Evolutionary conservation across 2,329 filamentous ascomycete genomes (phyloP).

Genomic region (Aspergillus eucalypticola): DNA sequence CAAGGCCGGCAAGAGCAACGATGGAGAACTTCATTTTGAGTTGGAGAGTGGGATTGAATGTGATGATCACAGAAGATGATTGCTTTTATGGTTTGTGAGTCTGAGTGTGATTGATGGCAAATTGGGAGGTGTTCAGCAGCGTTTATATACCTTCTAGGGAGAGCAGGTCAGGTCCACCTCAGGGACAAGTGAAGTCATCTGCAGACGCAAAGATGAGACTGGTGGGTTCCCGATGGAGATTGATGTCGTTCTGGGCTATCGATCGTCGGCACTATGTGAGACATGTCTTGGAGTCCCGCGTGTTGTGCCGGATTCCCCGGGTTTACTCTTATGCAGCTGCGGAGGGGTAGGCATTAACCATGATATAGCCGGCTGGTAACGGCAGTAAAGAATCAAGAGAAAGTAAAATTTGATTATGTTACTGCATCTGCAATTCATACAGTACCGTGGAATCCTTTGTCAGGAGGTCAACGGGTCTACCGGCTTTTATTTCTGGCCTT

Average conservation of each 20-base stretch:
- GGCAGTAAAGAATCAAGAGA: too few species aligned
- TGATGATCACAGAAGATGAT: neutral
- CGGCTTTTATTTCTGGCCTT: neutral
- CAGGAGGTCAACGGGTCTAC: neutral
- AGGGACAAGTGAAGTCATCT: neutral
- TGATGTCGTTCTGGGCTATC: neutral
- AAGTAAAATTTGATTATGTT: too few species aligned
- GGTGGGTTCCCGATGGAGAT: neutral
- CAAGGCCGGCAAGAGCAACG: conserved; percentile 24
- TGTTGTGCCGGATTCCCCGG: neutral
- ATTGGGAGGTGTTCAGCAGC: neutral
- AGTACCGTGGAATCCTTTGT: neutral
- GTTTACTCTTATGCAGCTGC: neutral
- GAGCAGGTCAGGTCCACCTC: neutral
- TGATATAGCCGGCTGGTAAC: neutral
- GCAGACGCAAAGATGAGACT: conserved; percentile 1
- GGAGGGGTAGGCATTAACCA: neutral
- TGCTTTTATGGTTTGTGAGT: neutral
- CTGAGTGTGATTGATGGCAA: neutral
- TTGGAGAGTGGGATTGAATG: neutral
- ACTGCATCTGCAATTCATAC: neutral
- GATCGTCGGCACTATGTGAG: conserved; percentile 1
- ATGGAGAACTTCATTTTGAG: conserved; percentile 32
- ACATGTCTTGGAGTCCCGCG: neutral
- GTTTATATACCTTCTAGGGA: neutral